Base-by-base conservation (phyloP, 495 filamentous ascomycete genomes). In the Hypoxylon rickii region DNA sequence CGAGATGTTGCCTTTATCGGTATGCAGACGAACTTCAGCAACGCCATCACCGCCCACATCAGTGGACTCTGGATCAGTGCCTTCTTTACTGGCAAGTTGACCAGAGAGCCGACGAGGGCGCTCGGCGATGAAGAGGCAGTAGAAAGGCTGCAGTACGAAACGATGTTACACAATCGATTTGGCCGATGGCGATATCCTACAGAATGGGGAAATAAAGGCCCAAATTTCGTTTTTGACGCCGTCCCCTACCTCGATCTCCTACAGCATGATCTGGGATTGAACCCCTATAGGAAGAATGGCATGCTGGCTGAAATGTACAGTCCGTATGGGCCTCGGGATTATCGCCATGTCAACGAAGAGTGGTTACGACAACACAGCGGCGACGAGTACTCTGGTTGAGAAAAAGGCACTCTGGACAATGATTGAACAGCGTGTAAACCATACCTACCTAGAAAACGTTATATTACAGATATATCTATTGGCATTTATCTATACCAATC, bases 191-290 rank as follows among this genome's bases (percentile, higher is more conserved):
- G n/a, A n/a, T n/a, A n/a, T n/a, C n/a, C n/a, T n/a, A n/a, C n/a
- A n/a, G n/a, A n/a, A n/a, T n/a, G n/a, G n/a, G 88, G 86, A 0
- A 69, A 68, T 15, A 77, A 81, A 50, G 83, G 82, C 52, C 86
- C 86, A 0, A 88, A 90, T 60, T 83, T 90, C 50, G 83, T 88
- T 39, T 92, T 90, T 62, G 89, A 94, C 67, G 80, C 78, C 1
- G 56, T 92, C 34, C 86, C 89, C n/a, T 95, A 92, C 63, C 65
- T 91, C 2, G 90, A 93, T 69, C 55, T 89, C 56, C 57, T 92
- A 70, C 63, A 90, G 45, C 63, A 70, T 1, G 89, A 93, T 63
- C 51, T 94, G 42, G 88, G 88, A 8, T 62, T 79, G 12, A 51
- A 64, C 36, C 62, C 70, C 21, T 70, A 71, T 45, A 69, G 76